Conservation (phyloP, 768 basidiomycete genomes). For the Roridomyces roridus region DNA sequence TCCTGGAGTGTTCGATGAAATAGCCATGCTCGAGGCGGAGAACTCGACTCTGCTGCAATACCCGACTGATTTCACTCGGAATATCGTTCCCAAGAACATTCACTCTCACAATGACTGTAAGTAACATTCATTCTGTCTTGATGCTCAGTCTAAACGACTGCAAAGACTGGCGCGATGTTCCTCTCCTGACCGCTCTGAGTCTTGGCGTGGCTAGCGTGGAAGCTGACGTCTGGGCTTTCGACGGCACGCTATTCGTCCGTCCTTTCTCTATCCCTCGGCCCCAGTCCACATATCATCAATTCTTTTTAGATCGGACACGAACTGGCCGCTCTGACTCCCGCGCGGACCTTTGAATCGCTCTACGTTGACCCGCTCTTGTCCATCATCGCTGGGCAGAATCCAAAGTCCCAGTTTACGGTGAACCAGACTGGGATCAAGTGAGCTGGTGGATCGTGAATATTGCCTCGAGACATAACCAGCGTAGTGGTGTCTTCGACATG, state of each 20-base stretch:
- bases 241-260: conserved; percentile 50
- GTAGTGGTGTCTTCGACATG: conserved; percentile 59
- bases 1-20: conserved; percentile 26
- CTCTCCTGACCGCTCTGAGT: conserved; percentile 53
- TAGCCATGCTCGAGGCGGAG: conserved; percentile 33
- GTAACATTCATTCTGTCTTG: conserved; percentile 11
- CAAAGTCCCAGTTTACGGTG: conserved; percentile 44
- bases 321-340: conserved; percentile 44
- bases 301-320: conserved; percentile 52
- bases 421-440: conserved; percentile 50
- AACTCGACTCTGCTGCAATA: conserved; percentile 48
- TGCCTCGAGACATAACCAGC: too few relatives aligned
- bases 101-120: conserved; percentile 64
- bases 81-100: conserved; percentile 52
- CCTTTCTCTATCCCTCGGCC: background rate
- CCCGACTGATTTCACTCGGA: conserved; percentile 52
- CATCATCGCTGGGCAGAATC: conserved; percentile 49
- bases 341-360: conserved; percentile 52
- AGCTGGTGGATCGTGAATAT: too few relatives aligned
- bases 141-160: background rate
- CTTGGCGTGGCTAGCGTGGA: conserved; percentile 58
- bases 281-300: background rate
- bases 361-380: conserved; percentile 53
- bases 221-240: conserved; percentile 57
- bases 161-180: conserved; percentile 59